A percentile compares a stretch with the other conserved stretches of the same genome.
Evolutionary conservation across 129 eudicot genomes (phyloP).

Genomic region (Deinandra increscens): DNA sequence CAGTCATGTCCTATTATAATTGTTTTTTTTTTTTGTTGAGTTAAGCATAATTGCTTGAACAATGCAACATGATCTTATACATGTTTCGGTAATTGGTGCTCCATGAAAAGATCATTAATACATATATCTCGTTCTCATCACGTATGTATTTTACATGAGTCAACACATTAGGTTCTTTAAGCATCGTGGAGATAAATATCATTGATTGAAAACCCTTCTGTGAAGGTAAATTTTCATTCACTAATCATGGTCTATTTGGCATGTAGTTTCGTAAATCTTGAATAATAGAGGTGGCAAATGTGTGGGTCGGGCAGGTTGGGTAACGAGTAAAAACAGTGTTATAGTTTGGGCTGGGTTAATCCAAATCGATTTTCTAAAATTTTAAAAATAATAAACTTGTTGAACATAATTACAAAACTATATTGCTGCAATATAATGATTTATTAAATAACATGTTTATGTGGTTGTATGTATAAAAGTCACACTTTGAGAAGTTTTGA

Average conservation of each 20-base stretch:
- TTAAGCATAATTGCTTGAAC: not conserved
- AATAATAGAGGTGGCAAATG: not conserved
- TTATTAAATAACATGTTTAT: not conserved
- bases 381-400: not conserved
- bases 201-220: not conserved
- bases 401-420: not conserved
- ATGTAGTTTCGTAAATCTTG: not conserved
- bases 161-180: not conserved
- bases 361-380: not conserved
- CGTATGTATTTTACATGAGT: not conserved
- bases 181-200: not conserved
- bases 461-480: not conserved
- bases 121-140: not conserved
- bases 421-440: not conserved
- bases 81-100: not conserved
- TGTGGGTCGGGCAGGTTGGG: not conserved
- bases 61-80: not conserved
- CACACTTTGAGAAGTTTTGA: not conserved
- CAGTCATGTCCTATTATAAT: not conserved
- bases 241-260: not conserved
- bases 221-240: not conserved
- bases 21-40: not conserved
- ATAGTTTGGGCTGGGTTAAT: not conserved
- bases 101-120: not conserved
- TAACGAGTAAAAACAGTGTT: not conserved